A percentile compares a stretch with the other conserved stretches of the same genome.
phyloP scores from a whole-genome alignment of 768 basidiomycete genomes.

The Rhodotorula diobovata region DNA sequence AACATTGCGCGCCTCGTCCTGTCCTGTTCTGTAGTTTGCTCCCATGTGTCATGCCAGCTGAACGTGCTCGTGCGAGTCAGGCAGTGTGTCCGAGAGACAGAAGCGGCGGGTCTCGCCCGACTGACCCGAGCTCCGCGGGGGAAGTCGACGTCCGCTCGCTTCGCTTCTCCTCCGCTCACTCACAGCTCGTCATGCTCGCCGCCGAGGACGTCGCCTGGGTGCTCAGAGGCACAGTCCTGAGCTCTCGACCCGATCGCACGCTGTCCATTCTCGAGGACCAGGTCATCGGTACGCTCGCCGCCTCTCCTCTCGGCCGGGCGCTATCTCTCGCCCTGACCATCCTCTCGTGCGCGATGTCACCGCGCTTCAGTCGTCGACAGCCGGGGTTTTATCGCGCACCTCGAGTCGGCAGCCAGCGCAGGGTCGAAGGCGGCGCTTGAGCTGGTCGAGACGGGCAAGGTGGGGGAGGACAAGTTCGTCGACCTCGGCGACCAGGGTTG shows the following conservation, averaged over 20 bases:
- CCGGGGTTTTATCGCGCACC: conserved; percentile 11
- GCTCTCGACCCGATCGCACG: background rate
- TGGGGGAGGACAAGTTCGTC: background rate
- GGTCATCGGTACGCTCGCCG: conserved; percentile 9
- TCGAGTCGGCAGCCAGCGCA: background rate
- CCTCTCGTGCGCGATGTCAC: no score
- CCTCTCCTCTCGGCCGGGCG: background rate
- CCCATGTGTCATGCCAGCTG: no score
- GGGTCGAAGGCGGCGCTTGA: background rate
- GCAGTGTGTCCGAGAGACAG: no score
- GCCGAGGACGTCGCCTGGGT: background rate
- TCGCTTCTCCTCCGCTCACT: no score
- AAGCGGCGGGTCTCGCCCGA: no score
- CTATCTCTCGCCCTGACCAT: background rate
- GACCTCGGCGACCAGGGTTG: conserved; percentile 3
- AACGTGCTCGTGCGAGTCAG: no score
- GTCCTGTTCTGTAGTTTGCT: no score
- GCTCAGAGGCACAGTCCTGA: background rate
- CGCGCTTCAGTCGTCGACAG: conserved; percentile 11
- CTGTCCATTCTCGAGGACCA: conserved; percentile 7
- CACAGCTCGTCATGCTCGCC: background rate
- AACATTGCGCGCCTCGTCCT: background rate
- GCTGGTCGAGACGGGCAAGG: background rate
- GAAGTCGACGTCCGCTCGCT: no score
- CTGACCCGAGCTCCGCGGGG: no score